These are phyloP conservation scores for Chlorella sp. DNA, from an alignment of 139 green algal genomes.

Conservation along the genomic window DNA sequence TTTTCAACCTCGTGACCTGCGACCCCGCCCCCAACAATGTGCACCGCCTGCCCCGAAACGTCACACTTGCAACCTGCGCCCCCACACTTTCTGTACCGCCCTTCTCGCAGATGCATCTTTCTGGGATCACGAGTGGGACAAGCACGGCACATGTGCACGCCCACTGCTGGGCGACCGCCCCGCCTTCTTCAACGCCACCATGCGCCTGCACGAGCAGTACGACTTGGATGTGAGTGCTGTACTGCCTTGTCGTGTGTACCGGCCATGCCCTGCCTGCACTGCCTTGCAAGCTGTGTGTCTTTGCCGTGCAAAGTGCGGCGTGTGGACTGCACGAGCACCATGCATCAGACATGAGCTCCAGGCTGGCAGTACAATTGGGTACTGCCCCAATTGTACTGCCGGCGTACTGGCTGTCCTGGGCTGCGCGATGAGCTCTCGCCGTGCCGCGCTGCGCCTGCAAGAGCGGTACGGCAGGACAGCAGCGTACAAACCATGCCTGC, in stretches of 20 bases:
- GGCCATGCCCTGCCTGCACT: not conserved
- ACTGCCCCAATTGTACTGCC: too few species aligned
- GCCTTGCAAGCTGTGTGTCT: too few species aligned
- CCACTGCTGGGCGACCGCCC: constrained; percentile 47
- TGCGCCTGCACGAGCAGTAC: constrained; percentile 61
- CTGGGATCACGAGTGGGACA: constrained; percentile 72
- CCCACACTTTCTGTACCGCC: not conserved
- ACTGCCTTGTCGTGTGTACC: not conserved
- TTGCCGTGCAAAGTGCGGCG: too few species aligned
- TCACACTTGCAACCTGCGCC: too few species aligned
- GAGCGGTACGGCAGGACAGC: too few species aligned
- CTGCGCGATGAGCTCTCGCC: too few species aligned
- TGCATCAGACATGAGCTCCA: too few species aligned
- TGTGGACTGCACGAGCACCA: too few species aligned
- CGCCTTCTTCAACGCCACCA: constrained; percentile 54
- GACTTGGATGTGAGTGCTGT: constrained; percentile 43
- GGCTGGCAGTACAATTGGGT: too few species aligned
- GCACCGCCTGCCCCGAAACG: not conserved
- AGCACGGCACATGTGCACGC: constrained; percentile 68
- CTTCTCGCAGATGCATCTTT: constrained; percentile 37
- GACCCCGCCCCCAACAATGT: not conserved
- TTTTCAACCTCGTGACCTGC: not conserved
- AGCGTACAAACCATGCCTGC: too few species aligned
- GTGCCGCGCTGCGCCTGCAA: too few species aligned
- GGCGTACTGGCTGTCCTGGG: too few species aligned